Evolutionary conservation across 2,329 filamentous ascomycete species (phyloP).

Genomic region (Orbilia blumenaviensis): DNA sequence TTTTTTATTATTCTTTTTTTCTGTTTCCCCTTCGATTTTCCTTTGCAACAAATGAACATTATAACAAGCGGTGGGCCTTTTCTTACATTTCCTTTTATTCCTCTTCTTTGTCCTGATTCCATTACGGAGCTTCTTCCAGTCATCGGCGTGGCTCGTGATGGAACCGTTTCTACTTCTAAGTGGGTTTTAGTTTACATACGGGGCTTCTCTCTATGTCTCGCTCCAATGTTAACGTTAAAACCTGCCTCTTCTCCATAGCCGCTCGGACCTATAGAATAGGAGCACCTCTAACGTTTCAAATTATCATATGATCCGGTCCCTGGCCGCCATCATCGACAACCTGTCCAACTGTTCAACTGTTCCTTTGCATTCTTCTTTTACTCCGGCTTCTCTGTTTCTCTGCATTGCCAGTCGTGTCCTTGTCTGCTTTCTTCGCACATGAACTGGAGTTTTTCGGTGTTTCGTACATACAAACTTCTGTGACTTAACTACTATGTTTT

Average conservation of each 20-base stretch:
- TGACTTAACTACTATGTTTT: constrained; percentile 1
- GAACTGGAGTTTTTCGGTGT: constrained; percentile 29
- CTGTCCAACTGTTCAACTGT: not conserved
- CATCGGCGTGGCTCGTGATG: constrained; percentile 12
- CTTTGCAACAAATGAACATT: not conserved
- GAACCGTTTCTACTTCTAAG: not conserved
- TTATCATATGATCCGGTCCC: too few species aligned
- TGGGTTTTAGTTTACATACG: not conserved
- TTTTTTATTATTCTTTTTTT: not conserved
- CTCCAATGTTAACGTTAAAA: not conserved
- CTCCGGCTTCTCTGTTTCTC: not conserved
- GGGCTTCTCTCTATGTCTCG: not conserved
- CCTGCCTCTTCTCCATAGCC: not conserved
- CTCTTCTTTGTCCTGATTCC: not conserved
- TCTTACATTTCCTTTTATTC: not conserved
- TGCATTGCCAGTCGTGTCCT: not conserved
- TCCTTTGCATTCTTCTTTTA: not conserved
- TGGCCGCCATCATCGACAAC: too few species aligned
- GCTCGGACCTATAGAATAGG: not conserved
- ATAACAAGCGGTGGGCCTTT: not conserved
- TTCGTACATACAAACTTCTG: constrained; percentile 27
- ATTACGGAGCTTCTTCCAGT: not conserved
- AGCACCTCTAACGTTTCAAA: not conserved
- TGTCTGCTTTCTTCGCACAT: not conserved
- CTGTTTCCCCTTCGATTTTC: not conserved